Evolutionary conservation across 176 grass and related monocot species (phyloP), one percentile per base, ranked within the genome.

Genomic region (Aegilops tauschii): DNA sequence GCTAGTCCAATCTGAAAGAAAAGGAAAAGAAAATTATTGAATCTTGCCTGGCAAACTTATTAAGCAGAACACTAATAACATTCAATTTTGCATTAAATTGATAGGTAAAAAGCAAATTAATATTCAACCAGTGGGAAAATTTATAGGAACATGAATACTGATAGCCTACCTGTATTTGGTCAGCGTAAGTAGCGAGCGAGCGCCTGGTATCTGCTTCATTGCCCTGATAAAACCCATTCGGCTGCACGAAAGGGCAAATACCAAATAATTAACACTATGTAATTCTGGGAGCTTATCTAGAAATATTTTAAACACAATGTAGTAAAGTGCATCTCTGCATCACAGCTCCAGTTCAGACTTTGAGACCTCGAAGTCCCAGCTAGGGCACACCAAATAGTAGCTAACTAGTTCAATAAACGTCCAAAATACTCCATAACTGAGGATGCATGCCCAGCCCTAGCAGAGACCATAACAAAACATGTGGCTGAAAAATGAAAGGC

Each of bases 171-270:
- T 98, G 89, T 89, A 98, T 98, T 73, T 95, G 89, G 47, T 98
- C 93, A 44, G 93, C 78, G 47, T 80, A 98, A 71, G 87, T 65
- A 63, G 91, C 92, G 32, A 98, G 91, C 16, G 89, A 74, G 14
- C 17, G 31, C 73, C 89, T 88, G 18, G 72, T 98, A 82, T 91
- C 88, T 81, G 80, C 90, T 93, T 95, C 85, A 70, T 77, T 94
- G 72, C 95, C 95, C 64, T 98, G 93, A 85, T 93, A 85, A 86
- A 85, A 98, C 87, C 89, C 95, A 87, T 98, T 98, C 6, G 95
- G 93, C 95, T 98, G 77, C 79, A 69, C 80, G 84, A 87, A 87
- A 90, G 23, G 64, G 59, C 21, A 77, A 82, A 63, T 42, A 87
- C 21, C 21, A 58, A 68, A 44, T 74, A 82, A 85, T 83, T 56